These are phyloP conservation scores for Suillus subluteus DNA, from an alignment of 768 basidiomycete genomes.

Conservation along the genomic window DNA sequence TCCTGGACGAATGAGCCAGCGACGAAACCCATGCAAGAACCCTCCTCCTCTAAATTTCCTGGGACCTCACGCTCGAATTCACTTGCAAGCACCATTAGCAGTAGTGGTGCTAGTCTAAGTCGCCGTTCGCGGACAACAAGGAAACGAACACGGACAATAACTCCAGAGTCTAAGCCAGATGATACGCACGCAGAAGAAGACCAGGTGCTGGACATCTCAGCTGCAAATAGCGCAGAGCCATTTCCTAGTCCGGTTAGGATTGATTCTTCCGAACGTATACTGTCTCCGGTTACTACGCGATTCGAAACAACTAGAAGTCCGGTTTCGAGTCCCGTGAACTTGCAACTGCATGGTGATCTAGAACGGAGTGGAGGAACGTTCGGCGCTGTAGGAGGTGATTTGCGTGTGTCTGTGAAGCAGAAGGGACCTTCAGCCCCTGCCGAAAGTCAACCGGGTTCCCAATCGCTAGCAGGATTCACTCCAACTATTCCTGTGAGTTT, in stretches of 20 bases:
- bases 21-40: constrained; percentile 34
- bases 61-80: constrained; percentile 40
- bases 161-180: constrained; percentile 33
- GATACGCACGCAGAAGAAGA: constrained; percentile 19
- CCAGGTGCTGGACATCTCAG: constrained; percentile 34
- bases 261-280: constrained; percentile 15
- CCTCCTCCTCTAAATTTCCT: constrained; percentile 28
- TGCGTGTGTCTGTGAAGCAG: constrained; percentile 18
- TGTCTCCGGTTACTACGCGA: constrained; percentile 17
- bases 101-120: constrained; percentile 52
- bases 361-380: constrained; percentile 31
- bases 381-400: constrained; percentile 23
- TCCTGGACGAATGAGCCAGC: constrained; percentile 27
- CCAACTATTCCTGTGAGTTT: constrained; percentile 6
- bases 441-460: constrained; percentile 16
- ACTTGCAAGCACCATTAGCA: constrained; percentile 44
- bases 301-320: constrained; percentile 19
- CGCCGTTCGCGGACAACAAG: constrained; percentile 53
- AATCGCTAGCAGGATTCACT: not conserved
- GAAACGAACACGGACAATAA: constrained; percentile 57
- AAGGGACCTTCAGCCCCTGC: constrained; percentile 10
- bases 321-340: constrained; percentile 15
- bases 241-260: constrained; percentile 13
- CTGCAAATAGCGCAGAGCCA: constrained; percentile 21
- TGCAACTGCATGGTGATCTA: constrained; percentile 14